A percentile compares a stretch with the other conserved stretches of the same genome.
Evolutionary conservation across 371 early-diverging fungal genomes (phyloP).

Genomic region (Pancytospora philotis): DNA sequence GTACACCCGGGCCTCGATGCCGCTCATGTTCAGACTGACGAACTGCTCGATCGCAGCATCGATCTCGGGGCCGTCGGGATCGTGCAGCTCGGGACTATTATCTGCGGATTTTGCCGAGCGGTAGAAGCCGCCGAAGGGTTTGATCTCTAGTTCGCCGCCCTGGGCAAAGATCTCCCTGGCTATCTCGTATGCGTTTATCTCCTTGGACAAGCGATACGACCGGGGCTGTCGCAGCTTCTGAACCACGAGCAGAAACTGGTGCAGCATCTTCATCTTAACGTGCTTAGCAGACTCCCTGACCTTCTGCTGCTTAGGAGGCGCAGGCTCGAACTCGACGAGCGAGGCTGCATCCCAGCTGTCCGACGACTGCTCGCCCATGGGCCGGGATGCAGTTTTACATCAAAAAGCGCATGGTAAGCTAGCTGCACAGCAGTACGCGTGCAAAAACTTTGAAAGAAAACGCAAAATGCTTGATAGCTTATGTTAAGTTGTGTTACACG

Average conservation of each 20-base stretch:
- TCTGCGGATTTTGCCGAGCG: conserved; percentile 1
- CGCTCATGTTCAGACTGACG: conserved; percentile 5
- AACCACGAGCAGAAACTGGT: neutral
- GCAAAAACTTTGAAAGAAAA: no score
- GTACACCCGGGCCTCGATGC: conserved; percentile 36
- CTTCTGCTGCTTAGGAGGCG: neutral
- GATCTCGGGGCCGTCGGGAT: no score
- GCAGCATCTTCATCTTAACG: neutral
- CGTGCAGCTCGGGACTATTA: neutral
- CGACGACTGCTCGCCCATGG: neutral
- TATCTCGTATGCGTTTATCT: conserved; percentile 4
- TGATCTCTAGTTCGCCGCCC: neutral
- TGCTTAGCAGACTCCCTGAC: neutral
- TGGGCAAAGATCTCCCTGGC: neutral
- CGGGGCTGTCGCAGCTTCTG: neutral
- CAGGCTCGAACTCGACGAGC: neutral
- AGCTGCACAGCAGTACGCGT: neutral
- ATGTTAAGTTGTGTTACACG: no score
- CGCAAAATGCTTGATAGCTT: no score
- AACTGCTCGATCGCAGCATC: conserved; percentile 1
- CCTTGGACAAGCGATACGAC: neutral
- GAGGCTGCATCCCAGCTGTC: conserved; percentile 15
- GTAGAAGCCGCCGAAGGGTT: neutral
- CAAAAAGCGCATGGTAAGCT: neutral
- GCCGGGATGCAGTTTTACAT: neutral